Conservation (phyloP, 768 basidiomycete species). For the Mycena maculata region DNA sequence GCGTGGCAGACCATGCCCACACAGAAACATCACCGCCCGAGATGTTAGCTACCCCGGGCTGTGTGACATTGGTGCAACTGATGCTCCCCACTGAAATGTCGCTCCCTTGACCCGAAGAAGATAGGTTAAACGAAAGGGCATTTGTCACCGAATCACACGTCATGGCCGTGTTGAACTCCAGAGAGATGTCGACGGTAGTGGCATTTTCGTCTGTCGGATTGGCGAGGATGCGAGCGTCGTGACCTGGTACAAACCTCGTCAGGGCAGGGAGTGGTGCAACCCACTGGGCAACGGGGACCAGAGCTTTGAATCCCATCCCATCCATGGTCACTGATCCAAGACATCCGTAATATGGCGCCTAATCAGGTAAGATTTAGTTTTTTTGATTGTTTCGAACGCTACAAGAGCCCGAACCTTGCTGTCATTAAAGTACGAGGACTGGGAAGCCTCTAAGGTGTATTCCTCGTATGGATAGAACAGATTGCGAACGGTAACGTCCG, state of each 20-base stretch:
- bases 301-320: slow-evolving; percentile 83
- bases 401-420: too few species aligned
- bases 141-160: slow-evolving; percentile 74
- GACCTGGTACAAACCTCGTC: slow-evolving; percentile 86
- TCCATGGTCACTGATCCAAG: slow-evolving; percentile 72
- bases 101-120: slow-evolving; percentile 71
- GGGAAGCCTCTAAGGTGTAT: slow-evolving; percentile 76
- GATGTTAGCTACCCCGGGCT: slow-evolving; percentile 62
- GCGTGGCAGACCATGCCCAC: slow-evolving; percentile 82
- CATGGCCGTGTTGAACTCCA: slow-evolving; percentile 88
- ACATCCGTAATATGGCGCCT: slow-evolving; percentile 84
- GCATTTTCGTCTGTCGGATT: slow-evolving; percentile 60
- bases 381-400: too few species aligned
- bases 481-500: slow-evolving; percentile 74
- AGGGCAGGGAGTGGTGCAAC: slow-evolving; percentile 75
- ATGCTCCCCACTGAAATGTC: slow-evolving; percentile 63
- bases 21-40: slow-evolving; percentile 65
- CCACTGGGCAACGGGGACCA: slow-evolving; percentile 80
- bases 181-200: slow-evolving; percentile 69
- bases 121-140: slow-evolving; percentile 74
- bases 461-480: slow-evolving; percentile 86
- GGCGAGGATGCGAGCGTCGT: slow-evolving; percentile 78
- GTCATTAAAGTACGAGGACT: slow-evolving; percentile 70
- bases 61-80: slow-evolving; percentile 62
- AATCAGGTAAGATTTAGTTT: too few species aligned